Conservation (phyloP, 2,329 filamentous ascomycete species). For the Diplodia corticola region DNA sequence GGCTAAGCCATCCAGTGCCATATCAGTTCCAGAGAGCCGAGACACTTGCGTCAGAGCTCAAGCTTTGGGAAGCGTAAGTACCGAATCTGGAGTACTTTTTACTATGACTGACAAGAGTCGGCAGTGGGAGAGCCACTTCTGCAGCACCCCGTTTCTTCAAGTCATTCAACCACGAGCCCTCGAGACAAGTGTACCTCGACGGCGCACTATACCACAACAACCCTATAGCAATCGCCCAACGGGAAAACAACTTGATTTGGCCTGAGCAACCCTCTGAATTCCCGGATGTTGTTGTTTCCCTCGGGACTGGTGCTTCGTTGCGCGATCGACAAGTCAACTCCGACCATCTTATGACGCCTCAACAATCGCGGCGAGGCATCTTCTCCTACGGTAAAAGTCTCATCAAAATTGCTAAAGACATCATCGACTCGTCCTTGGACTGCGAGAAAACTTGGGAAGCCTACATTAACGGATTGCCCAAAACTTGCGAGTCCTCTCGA, state of each 20-base stretch:
- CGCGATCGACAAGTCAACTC: slow-evolving; percentile 13
- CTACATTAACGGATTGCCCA: background rate
- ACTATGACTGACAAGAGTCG: no score
- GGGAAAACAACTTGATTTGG: slow-evolving; percentile 47
- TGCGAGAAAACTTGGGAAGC: slow-evolving; percentile 21
- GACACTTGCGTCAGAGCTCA: slow-evolving; percentile 42
- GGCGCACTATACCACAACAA: slow-evolving; percentile 54
- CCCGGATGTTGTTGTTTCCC: slow-evolving; percentile 34
- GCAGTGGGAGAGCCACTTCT: slow-evolving; percentile 48
- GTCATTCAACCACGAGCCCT: slow-evolving; percentile 51
- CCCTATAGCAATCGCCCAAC: slow-evolving; percentile 52
- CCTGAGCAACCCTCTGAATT: slow-evolving; percentile 29
- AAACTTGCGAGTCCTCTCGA: background rate
- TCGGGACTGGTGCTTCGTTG: slow-evolving; percentile 30
- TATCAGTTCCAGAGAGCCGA: slow-evolving; percentile 46
- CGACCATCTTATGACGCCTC: background rate
- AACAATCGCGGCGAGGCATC: background rate
- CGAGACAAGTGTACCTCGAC: slow-evolving; percentile 51
- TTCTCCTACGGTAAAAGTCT: background rate
- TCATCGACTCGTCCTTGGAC: slow-evolving; percentile 17
- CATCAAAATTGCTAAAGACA: slow-evolving; percentile 17
- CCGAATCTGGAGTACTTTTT: no score
- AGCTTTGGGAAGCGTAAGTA: slow-evolving; percentile 50
- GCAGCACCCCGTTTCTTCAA: slow-evolving; percentile 55
- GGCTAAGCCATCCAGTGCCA: slow-evolving; percentile 17